A percentile compares a stretch with the other conserved stretches of the same genome.
Conservation (phyloP, 495 filamentous ascomycete genomes). For the Chaetomium fimeti region DNA sequence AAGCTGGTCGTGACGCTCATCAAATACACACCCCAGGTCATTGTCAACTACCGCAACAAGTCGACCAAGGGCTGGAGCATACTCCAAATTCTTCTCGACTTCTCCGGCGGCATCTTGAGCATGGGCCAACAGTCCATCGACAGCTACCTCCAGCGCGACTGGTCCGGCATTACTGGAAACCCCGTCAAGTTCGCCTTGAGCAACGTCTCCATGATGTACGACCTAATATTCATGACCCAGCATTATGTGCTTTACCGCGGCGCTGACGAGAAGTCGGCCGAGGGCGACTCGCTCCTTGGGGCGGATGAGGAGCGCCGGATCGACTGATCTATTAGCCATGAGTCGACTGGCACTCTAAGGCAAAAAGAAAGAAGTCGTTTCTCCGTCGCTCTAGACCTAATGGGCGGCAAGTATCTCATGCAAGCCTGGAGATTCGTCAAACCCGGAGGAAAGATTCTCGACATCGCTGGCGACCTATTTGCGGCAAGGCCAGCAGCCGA, state of each 20-base stretch:
- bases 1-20: slow-evolving; percentile 86
- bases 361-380: slow-evolving; percentile 43
- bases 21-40: slow-evolving; percentile 88
- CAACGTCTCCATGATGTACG: slow-evolving; percentile 82
- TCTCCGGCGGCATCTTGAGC: slow-evolving; percentile 77
- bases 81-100: slow-evolving; percentile 77
- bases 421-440: slow-evolving; percentile 49
- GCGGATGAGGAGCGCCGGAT: slow-evolving; percentile 38
- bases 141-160: slow-evolving; percentile 77
- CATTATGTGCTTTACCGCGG: slow-evolving; percentile 76
- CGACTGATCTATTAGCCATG: slow-evolving; percentile 25
- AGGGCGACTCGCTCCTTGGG: slow-evolving; percentile 41
- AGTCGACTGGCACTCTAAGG: slow-evolving; percentile 24
- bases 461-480: slow-evolving; percentile 46
- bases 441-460: slow-evolving; percentile 46
- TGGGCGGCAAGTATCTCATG: slow-evolving; percentile 46
- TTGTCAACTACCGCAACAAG: slow-evolving; percentile 74
- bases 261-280: slow-evolving; percentile 30
- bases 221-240: slow-evolving; percentile 79
- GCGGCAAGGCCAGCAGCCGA: slow-evolving; percentile 30
- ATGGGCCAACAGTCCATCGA: slow-evolving; percentile 80
- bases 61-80: slow-evolving; percentile 90
- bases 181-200: slow-evolving; percentile 84
- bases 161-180: slow-evolving; percentile 87
- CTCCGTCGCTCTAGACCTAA: slow-evolving; percentile 54